These are phyloP conservation scores for Smallanthus sonchifolius DNA, from an alignment of 129 eudicot genomes.

Conservation along the genomic window DNA sequence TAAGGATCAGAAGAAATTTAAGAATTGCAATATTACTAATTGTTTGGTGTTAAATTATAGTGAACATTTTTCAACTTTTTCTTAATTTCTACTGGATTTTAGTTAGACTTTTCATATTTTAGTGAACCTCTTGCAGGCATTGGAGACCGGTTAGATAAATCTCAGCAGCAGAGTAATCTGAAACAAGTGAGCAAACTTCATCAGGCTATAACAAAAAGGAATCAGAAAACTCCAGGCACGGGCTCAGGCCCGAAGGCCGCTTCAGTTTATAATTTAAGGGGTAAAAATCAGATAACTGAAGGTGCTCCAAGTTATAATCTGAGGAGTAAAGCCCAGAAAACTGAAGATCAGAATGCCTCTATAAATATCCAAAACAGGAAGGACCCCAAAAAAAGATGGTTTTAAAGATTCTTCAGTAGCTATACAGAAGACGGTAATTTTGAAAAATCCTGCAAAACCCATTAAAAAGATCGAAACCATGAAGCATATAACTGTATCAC, in stretches of 20 bases:
- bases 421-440: constrained; percentile 11
- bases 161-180: constrained; percentile 15
- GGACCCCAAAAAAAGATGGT: constrained; percentile 4
- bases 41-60: not conserved
- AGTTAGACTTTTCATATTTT: not conserved
- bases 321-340: constrained; percentile 29
- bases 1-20: not conserved
- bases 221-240: constrained; percentile 15
- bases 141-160: constrained; percentile 20
- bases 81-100: not conserved
- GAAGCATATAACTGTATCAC: constrained; percentile 12
- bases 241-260: not conserved
- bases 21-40: not conserved
- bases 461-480: constrained; percentile 4
- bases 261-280: constrained; percentile 24
- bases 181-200: constrained; percentile 16
- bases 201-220: constrained; percentile 1
- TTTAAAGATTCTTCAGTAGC: constrained; percentile 20
- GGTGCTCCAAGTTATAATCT: constrained; percentile 19
- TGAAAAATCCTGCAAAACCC: constrained; percentile 8
- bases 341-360: constrained; percentile 10
- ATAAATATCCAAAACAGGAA: constrained; percentile 7
- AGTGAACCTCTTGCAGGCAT: constrained; percentile 7
- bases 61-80: not conserved
- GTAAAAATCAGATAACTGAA: constrained; percentile 10